phyloP scores from a whole-genome alignment of 352 stramenopile species.

The Pythium sp. region DNA sequence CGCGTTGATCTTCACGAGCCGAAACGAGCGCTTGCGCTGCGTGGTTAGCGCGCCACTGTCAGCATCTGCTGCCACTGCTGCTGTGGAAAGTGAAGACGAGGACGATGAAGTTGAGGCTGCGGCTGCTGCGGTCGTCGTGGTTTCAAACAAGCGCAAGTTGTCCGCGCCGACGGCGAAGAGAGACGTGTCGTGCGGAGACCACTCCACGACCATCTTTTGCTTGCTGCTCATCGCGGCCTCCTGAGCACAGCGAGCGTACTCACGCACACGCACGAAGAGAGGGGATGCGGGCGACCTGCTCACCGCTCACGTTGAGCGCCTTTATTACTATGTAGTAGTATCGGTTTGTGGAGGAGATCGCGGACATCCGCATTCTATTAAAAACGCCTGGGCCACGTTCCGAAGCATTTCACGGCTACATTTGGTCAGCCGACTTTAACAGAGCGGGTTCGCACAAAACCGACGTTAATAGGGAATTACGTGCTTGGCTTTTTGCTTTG shows the following conservation, averaged over 20 bases:
- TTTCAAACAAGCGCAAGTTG: conserved; percentile 84
- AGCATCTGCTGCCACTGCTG: conserved; percentile 5
- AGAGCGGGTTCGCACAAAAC: too few relatives aligned
- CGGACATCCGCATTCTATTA: neutral
- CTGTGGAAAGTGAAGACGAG: neutral
- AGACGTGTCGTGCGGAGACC: conserved; percentile 79
- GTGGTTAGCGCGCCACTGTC: conserved; percentile 35
- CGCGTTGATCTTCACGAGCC: conserved; percentile 75
- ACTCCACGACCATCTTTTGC: conserved; percentile 71
- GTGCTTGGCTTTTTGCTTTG: neutral
- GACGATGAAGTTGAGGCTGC: conserved; percentile 1
- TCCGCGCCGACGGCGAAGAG: conserved; percentile 82
- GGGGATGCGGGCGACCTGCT: neutral
- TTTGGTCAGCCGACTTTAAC: too few relatives aligned
- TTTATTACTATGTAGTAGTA: neutral
- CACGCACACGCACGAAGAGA: neutral
- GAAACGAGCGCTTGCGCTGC: conserved; percentile 82
- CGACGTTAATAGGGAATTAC: neutral
- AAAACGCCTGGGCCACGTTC: too few relatives aligned
- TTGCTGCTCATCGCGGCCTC: conserved; percentile 68
- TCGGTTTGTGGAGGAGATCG: neutral
- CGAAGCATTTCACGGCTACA: too few relatives aligned
- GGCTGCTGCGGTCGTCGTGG: conserved; percentile 21
- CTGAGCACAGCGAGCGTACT: neutral
- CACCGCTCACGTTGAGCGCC: neutral